Evolutionary conservation across 805 yeast species (phyloP).

Genomic region (Wickerhamiella vanderwaltii): DNA sequence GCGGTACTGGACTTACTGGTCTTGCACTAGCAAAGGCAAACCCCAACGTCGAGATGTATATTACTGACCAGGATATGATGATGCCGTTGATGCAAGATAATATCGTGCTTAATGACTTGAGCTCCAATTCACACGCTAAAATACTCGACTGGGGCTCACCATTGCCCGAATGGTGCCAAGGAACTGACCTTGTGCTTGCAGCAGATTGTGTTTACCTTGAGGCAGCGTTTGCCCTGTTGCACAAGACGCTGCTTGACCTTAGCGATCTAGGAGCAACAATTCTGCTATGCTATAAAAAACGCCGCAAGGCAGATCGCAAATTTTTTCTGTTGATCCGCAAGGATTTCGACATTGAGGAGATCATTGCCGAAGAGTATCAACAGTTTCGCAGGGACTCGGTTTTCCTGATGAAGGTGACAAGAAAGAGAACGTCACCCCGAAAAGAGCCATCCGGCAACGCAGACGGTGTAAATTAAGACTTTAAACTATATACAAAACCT

Average conservation of each 20-base stretch:
- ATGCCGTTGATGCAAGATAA: slow-evolving; percentile 38
- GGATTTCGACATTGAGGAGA: slow-evolving; percentile 26
- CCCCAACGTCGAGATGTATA: slow-evolving; percentile 25
- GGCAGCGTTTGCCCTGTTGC: slow-evolving; percentile 45
- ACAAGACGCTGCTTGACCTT: slow-evolving; percentile 37
- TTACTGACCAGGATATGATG: slow-evolving; percentile 40
- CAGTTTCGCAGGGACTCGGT: too few species aligned
- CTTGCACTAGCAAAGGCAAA: slow-evolving; percentile 26
- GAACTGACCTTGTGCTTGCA: too few species aligned
- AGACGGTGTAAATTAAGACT: too few species aligned
- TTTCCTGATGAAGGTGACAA: too few species aligned
- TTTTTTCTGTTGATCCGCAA: slow-evolving; percentile 29
- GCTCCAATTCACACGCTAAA: slow-evolving; percentile 31
- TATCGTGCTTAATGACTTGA: slow-evolving; percentile 32
- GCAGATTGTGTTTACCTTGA: too few species aligned
- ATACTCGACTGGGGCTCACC: slow-evolving; percentile 74
- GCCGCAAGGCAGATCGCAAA: slow-evolving; percentile 36
- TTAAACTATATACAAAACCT: too few species aligned
- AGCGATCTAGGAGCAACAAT: slow-evolving; percentile 33
- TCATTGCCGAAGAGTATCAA: slow-evolving; percentile 20
- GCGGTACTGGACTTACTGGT: slow-evolving; percentile 51
- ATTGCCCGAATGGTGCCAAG: too few species aligned
- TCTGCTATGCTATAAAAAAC: slow-evolving; percentile 41
- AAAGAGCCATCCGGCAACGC: too few species aligned
- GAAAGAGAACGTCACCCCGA: too few species aligned